Conservation (phyloP, 371 early-diverging fungal species). For the Mortierella polycephala region DNA sequence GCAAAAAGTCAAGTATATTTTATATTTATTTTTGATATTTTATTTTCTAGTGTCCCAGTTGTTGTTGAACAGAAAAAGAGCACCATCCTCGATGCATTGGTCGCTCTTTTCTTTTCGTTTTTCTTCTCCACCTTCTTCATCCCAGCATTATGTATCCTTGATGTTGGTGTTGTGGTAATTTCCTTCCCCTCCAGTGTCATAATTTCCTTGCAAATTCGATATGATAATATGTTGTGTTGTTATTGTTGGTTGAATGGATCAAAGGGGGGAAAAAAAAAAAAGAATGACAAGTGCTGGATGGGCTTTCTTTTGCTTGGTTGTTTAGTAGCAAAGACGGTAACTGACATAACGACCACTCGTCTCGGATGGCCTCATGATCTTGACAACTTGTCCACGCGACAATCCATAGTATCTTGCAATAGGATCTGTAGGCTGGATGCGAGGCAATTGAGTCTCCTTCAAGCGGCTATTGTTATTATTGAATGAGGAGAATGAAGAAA, state of each 20-base stretch:
- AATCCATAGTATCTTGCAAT: slow-evolving; percentile 98
- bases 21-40: not conserved
- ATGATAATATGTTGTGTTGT: too few relatives aligned
- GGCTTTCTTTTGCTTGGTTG: not conserved
- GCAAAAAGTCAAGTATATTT: not conserved
- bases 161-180: too few relatives aligned
- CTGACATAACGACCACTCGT: slow-evolving; percentile 98
- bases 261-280: too few relatives aligned
- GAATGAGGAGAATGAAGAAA: too few relatives aligned
- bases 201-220: too few relatives aligned
- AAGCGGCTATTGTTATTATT: slow-evolving; percentile 71
- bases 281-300: too few relatives aligned
- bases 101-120: slow-evolving; percentile 1
- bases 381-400: slow-evolving; percentile 94
- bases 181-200: too few relatives aligned
- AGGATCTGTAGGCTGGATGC: slow-evolving; percentile 93
- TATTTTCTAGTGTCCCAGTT: not conserved
- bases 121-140: not conserved
- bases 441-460: slow-evolving; percentile 96
- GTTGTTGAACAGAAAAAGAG: too few relatives aligned
- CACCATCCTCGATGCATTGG: not conserved
- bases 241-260: too few relatives aligned
- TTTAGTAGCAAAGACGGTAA: slow-evolving; percentile 89
- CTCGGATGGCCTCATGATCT: slow-evolving; percentile 96
- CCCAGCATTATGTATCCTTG: too few relatives aligned